phyloP scores from a whole-genome alignment of 2,329 filamentous ascomycete genomes.

The Neonectria magnoliae region DNA sequence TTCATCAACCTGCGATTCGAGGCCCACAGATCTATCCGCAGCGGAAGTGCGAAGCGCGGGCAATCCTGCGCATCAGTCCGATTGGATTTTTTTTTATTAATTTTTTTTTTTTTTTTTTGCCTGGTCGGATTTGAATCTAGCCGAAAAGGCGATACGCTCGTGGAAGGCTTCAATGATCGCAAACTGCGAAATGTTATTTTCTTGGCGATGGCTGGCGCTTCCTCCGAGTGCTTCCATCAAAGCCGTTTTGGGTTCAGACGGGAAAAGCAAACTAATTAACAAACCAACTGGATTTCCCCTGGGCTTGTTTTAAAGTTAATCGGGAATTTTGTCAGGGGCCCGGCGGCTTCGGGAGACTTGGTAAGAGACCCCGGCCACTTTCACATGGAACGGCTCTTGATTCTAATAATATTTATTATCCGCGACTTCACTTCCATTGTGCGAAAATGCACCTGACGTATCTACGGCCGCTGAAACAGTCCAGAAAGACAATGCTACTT shows the following conservation, averaged over 20 bases:
- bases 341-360: background rate
- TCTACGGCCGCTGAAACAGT: background rate
- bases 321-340: background rate
- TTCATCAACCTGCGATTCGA: background rate
- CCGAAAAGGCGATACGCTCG: too few relatives aligned
- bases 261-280: background rate
- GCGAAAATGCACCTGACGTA: too few relatives aligned
- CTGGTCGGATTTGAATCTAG: background rate
- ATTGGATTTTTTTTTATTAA: background rate
- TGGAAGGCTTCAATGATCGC: too few relatives aligned
- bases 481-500: background rate
- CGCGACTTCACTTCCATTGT: too few relatives aligned
- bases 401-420: background rate
- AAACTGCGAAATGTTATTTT: background rate
- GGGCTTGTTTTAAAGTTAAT: constrained; percentile 1
- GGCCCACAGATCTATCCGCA: background rate
- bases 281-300: background rate
- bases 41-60: background rate
- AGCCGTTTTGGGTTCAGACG: background rate
- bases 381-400: background rate
- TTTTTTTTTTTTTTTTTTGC: too few relatives aligned
- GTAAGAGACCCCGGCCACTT: background rate
- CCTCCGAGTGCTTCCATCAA: background rate
- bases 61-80: background rate
- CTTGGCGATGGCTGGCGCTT: background rate